Conservation (phyloP, 1,284 basidiomycete genomes). For the Dichomitus squalens region DNA sequence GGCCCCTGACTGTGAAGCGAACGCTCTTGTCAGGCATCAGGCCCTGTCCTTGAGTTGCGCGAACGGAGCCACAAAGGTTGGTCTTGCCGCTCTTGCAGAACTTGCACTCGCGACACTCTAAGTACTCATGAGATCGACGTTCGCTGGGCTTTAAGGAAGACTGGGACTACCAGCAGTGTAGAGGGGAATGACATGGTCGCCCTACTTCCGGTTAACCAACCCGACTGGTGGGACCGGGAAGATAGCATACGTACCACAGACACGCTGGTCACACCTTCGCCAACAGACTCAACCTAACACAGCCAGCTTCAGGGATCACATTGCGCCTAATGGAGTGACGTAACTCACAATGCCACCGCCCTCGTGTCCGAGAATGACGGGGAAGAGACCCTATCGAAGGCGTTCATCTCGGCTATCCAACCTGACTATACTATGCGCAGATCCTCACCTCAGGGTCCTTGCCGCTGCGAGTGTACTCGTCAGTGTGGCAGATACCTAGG, state of each 20-base stretch:
- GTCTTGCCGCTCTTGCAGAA: conserved; percentile 99
- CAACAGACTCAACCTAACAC: conserved; percentile 87
- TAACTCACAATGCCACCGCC: conserved; percentile 77
- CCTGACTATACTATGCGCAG: conserved; percentile 2
- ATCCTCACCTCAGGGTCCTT: conserved; percentile 85
- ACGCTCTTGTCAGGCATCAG: conserved; percentile 94
- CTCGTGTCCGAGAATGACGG: conserved; percentile 93
- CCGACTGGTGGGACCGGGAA: neutral
- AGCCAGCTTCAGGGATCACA: neutral
- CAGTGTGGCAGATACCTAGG: conserved; percentile 94
- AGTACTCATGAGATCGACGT: conserved; percentile 3
- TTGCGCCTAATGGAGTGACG: neutral
- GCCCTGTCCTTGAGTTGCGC: conserved; percentile 94
- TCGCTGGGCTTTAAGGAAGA: neutral
- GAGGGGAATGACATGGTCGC: conserved; percentile 93
- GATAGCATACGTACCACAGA: conserved; percentile 47
- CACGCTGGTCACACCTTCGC: conserved; percentile 90
- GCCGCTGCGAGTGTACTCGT: conserved; percentile 96
- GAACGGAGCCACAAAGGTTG: conserved; percentile 91
- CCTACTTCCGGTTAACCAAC: conserved; percentile 38
- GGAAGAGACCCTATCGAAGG: conserved; percentile 79
- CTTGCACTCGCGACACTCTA: conserved; percentile 94
- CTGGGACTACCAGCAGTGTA: conserved; percentile 79
- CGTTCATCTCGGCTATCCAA: conserved; percentile 19
- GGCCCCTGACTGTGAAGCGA: conserved; percentile 90